Conservation (phyloP, 176 grass and related monocot species). For the Triticum turgidum region DNA sequence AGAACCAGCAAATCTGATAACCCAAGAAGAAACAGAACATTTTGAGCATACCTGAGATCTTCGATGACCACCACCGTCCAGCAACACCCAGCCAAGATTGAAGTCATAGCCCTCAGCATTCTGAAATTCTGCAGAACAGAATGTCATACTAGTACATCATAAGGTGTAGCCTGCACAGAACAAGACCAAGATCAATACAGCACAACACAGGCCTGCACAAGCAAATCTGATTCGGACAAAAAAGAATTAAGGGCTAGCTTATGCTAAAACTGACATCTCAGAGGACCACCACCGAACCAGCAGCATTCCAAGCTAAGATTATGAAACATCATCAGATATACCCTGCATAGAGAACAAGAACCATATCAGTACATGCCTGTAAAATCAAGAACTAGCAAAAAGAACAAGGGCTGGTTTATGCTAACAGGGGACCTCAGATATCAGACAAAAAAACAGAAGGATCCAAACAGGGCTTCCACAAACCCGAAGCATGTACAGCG, state of each 20-base stretch:
- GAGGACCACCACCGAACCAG: not conserved
- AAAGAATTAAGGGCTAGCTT: not conserved
- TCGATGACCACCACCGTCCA: not conserved
- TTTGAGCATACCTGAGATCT: not conserved
- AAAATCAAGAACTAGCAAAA: not conserved
- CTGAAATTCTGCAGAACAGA: not conserved
- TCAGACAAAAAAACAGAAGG: not conserved
- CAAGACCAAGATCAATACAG: not conserved
- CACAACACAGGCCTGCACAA: not conserved
- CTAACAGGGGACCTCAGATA: not conserved
- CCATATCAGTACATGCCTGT: not conserved
- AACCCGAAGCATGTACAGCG: conserved; percentile 8
- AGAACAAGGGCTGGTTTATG: not conserved
- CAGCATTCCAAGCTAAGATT: not conserved
- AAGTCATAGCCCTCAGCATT: not conserved
- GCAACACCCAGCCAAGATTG: not conserved
- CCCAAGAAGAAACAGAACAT: not conserved
- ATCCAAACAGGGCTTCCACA: not conserved
- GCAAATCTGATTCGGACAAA: not conserved
- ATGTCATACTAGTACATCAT: too few relatives aligned
- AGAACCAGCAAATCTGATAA: not conserved
- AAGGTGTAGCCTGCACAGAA: not conserved
- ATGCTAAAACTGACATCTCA: conserved; percentile 8
- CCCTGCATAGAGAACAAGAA: not conserved
- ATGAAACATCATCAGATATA: not conserved